phyloP scores from a whole-genome alignment of 176 grass and related monocot species.

The Miscanthus lutarioriparius region DNA sequence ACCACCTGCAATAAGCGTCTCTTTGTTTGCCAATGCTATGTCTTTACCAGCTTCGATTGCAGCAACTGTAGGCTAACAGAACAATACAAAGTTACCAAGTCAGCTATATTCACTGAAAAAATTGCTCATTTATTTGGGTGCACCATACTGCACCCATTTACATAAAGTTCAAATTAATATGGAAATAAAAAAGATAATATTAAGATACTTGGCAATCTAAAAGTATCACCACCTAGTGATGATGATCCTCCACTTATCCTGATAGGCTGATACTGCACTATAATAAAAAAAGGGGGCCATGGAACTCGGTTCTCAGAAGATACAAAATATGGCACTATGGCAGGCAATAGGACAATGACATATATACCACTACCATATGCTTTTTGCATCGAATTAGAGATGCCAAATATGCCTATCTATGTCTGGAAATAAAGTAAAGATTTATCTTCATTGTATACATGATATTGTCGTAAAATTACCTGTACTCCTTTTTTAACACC shows the following conservation, averaged over 20 bases:
- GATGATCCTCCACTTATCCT: constrained; percentile 14
- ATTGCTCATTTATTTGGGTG: constrained; percentile 1
- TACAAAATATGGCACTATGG: constrained; percentile 7
- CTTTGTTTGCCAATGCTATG: constrained; percentile 97
- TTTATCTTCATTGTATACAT: neutral
- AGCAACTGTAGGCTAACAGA: constrained; percentile 82
- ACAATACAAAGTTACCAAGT: constrained; percentile 1
- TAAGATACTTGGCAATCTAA: constrained; percentile 12
- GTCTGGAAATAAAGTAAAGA: neutral
- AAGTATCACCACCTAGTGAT: constrained; percentile 30
- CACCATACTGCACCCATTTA: neutral
- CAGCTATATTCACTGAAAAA: constrained; percentile 16
- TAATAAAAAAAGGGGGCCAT: constrained; percentile 26
- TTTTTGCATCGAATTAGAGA: neutral
- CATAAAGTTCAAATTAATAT: neutral
- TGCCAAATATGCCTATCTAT: constrained; percentile 16
- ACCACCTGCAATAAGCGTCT: constrained; percentile 97
- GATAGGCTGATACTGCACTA: constrained; percentile 14
- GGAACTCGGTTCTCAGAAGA: constrained; percentile 32
- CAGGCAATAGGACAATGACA: constrained; percentile 25
- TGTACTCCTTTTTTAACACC: neutral
- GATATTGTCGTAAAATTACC: neutral
- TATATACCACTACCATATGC: constrained; percentile 5
- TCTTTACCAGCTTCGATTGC: constrained; percentile 98
- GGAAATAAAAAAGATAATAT: neutral